These are phyloP conservation scores for Hypsizygus ulmarius DNA, from an alignment of 1,284 basidiomycete species.

Conservation along the genomic window DNA sequence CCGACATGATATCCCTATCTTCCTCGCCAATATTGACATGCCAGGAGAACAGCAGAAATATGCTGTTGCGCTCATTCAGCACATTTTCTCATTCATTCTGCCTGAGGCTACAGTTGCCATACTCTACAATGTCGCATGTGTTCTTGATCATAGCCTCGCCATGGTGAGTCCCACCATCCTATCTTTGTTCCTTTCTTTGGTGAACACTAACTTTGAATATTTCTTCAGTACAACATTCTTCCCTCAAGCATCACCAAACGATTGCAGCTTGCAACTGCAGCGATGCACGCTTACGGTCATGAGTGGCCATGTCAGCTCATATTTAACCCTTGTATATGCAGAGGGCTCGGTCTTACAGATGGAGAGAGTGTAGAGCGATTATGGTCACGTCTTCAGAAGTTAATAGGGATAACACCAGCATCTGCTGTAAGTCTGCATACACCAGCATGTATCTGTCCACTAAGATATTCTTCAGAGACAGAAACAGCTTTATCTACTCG, in stretches of 20 bases:
- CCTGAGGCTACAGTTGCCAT: constrained; percentile 28
- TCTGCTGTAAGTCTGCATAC: constrained; percentile 24
- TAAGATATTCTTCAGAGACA: constrained; percentile 18
- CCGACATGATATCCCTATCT: constrained; percentile 18
- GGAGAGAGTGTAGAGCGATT: constrained; percentile 16
- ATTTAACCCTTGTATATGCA: constrained; percentile 12
- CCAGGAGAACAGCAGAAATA: constrained; percentile 31
- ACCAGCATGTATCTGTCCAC: background rate
- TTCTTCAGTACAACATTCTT: constrained; percentile 31
- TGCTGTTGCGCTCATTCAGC: constrained; percentile 31
- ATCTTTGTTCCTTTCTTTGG: background rate
- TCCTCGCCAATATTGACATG: constrained; percentile 19
- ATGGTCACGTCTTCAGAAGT: constrained; percentile 11
- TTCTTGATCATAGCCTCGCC: constrained; percentile 6
- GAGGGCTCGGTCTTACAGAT: constrained; percentile 13
- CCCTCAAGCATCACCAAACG: constrained; percentile 18
- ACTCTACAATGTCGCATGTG: constrained; percentile 36
- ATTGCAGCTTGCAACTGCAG: constrained; percentile 33
- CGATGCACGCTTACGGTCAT: constrained; percentile 41
- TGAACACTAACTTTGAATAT: background rate
- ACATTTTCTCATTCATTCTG: constrained; percentile 28
- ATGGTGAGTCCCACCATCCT: constrained; percentile 1
- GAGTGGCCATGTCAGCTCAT: constrained; percentile 38
- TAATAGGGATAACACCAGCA: constrained; percentile 22
- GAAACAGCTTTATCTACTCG: constrained; percentile 26